Percentiles rank a stretch among this genome's conserved stretches.
Evolutionary conservation across 768 basidiomycete genomes (phyloP).

Genomic region (Naganishia antarctica): DNA sequence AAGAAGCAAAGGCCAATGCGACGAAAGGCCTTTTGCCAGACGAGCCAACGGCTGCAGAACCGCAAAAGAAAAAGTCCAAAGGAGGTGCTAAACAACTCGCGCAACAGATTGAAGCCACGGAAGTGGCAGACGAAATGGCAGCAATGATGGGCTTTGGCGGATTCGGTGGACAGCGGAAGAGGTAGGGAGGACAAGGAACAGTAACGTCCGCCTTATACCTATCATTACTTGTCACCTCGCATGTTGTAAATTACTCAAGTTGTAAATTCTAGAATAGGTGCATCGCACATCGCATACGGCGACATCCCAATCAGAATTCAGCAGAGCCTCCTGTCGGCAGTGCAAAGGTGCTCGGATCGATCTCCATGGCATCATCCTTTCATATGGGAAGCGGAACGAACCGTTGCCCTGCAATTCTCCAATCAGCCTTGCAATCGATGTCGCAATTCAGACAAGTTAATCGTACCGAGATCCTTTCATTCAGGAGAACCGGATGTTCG

Average conservation of each 20-base stretch:
- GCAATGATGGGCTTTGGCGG: conserved; percentile 86
- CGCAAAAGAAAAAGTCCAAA: conserved; percentile 23
- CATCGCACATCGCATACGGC: too few relatives aligned
- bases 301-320: too few relatives aligned
- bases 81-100: neutral
- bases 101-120: neutral
- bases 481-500: too few relatives aligned
- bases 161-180: conserved; percentile 56
- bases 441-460: too few relatives aligned
- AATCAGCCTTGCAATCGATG: too few relatives aligned
- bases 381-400: too few relatives aligned
- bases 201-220: neutral
- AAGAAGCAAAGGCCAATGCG: conserved; percentile 52
- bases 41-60: conserved; percentile 14
- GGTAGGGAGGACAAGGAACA: neutral
- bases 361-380: too few relatives aligned
- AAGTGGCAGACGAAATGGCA: conserved; percentile 54
- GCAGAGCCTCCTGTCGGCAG: too few relatives aligned
- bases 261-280: neutral
- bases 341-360: too few relatives aligned
- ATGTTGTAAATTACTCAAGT: conserved; percentile 13
- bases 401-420: too few relatives aligned
- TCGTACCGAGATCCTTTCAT: too few relatives aligned
- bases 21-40: conserved; percentile 18
- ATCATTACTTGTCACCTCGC: neutral